Evolutionary conservation across 257 asterid species (phyloP).

Genomic region (Plantago elongata): DNA sequence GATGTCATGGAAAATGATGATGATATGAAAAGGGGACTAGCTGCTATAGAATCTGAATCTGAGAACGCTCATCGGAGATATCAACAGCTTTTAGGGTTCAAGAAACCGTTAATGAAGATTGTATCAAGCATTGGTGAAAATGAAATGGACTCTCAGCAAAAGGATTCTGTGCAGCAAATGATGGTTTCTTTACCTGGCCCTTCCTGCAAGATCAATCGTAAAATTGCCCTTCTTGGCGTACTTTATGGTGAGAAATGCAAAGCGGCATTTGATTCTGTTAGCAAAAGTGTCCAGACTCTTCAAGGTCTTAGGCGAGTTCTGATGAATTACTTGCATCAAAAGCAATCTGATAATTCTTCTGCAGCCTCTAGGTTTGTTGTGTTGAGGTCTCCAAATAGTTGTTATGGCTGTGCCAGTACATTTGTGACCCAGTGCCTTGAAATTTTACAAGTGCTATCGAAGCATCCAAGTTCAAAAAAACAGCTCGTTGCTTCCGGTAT

Average conservation of each 20-base stretch:
- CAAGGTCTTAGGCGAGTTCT: constrained; percentile 95
- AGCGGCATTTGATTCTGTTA: constrained; percentile 99
- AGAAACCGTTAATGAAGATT: constrained; percentile 92
- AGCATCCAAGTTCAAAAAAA: constrained; percentile 73
- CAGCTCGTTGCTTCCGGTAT: constrained; percentile 94
- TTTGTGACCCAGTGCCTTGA: constrained; percentile 95
- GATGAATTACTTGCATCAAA: constrained; percentile 91
- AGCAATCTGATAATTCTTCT: constrained; percentile 66
- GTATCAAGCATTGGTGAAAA: constrained; percentile 98
- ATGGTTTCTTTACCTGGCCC: constrained; percentile 99
- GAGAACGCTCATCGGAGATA: constrained; percentile 97
- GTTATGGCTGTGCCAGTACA: constrained; percentile 97
- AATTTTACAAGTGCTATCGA: constrained; percentile 84
- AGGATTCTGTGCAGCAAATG: constrained; percentile 99
- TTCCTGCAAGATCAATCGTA: constrained; percentile 96
- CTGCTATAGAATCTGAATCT: constrained; percentile 95
- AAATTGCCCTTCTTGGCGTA: constrained; percentile 98
- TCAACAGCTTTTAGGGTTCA: constrained; percentile 98
- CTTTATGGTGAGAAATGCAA: constrained; percentile 99
- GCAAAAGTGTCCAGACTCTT: constrained; percentile 98
- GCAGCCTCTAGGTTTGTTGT: constrained; percentile 84
- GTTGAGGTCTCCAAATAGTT: constrained; percentile 86
- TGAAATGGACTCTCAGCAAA: constrained; percentile 99
- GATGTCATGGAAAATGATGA: constrained; percentile 99
- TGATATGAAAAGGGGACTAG: constrained; percentile 93